These are phyloP conservation scores for Leucosporidium creatinivorum DNA, from an alignment of 768 basidiomycete species.

Conservation along the genomic window DNA sequence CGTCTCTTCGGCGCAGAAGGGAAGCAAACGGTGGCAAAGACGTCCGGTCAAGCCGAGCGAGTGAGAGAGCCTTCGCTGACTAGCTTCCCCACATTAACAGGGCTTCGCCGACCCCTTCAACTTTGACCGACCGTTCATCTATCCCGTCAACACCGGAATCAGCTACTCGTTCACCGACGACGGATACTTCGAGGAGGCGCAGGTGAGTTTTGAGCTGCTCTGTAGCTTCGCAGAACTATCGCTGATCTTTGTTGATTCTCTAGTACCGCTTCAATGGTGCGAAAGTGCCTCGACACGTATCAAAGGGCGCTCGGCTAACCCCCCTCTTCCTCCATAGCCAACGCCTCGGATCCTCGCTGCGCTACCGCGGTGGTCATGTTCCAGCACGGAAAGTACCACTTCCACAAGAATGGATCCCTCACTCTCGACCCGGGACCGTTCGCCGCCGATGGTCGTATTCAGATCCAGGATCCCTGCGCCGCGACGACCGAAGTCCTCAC, in stretches of 20 bases:
- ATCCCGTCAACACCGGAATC: slow-evolving; percentile 77
- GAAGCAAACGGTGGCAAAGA: too few relatives aligned
- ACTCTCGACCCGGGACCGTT: slow-evolving; percentile 64
- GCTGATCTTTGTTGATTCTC: too few relatives aligned
- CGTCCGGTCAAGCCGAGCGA: too few relatives aligned
- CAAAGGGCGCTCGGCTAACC: too few relatives aligned
- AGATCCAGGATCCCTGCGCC: slow-evolving; percentile 88
- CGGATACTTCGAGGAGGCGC: slow-evolving; percentile 78
- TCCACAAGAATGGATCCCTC: slow-evolving; percentile 61
- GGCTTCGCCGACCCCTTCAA: slow-evolving; percentile 78
- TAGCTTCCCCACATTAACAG: slow-evolving; percentile 44
- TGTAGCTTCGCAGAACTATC: too few relatives aligned
- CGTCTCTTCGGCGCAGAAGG: too few relatives aligned
- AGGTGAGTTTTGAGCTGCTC: slow-evolving; percentile 36
- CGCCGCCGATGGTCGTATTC: slow-evolving; percentile 76
- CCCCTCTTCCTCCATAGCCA: slow-evolving; percentile 46
- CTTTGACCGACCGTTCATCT: slow-evolving; percentile 59
- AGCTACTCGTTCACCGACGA: slow-evolving; percentile 50
- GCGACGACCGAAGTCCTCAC: slow-evolving; percentile 82
- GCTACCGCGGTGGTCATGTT: slow-evolving; percentile 81
- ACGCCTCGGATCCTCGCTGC: slow-evolving; percentile 63
- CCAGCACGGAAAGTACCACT: slow-evolving; percentile 71
- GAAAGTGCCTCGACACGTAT: not conserved
- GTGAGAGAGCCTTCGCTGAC: not conserved
- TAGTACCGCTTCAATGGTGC: slow-evolving; percentile 80